A percentile compares a stretch with the other conserved stretches of the same genome.
These are phyloP conservation scores for Porcisia hertigi DNA, from an alignment of 208 protist species.

Conservation along the genomic window DNA sequence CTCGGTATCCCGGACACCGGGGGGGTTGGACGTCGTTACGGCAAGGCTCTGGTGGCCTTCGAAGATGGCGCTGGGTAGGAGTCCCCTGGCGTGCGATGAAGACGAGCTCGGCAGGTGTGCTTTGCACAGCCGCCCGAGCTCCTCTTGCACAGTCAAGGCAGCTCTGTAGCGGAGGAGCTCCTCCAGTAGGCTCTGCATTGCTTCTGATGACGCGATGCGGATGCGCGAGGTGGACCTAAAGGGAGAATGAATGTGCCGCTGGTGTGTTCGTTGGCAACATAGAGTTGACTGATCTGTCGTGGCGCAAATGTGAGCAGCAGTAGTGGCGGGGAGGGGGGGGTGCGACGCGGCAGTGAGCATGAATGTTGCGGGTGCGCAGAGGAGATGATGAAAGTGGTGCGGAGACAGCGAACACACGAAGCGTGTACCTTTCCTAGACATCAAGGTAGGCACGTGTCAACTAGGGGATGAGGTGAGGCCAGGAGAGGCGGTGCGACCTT, in stretches of 20 bases:
- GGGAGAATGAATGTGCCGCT: neutral
- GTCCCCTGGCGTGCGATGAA: slow-evolving; percentile 18
- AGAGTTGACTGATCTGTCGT: neutral
- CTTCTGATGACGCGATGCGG: neutral
- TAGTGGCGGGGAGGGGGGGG: neutral
- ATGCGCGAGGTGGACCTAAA: neutral
- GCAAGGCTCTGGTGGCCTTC: slow-evolving; percentile 34
- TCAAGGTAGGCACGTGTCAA: neutral
- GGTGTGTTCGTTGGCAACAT: neutral
- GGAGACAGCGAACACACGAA: neutral
- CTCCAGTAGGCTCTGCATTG: slow-evolving; percentile 6
- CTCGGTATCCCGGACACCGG: neutral
- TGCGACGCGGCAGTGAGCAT: neutral
- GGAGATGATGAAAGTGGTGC: neutral
- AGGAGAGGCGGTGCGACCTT: neutral
- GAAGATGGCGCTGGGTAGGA: slow-evolving; percentile 41
- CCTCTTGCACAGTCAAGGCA: slow-evolving; percentile 8
- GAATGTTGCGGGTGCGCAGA: neutral
- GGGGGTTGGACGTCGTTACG: neutral
- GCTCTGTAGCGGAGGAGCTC: slow-evolving; percentile 26
- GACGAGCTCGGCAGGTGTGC: slow-evolving; percentile 8
- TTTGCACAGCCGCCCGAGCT: slow-evolving; percentile 11
- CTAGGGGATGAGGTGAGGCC: neutral
- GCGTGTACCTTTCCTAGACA: neutral
- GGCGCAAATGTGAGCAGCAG: neutral